Conservation (phyloP, 2,329 filamentous ascomycete genomes). For the Colletotrichum abscissum region DNA sequence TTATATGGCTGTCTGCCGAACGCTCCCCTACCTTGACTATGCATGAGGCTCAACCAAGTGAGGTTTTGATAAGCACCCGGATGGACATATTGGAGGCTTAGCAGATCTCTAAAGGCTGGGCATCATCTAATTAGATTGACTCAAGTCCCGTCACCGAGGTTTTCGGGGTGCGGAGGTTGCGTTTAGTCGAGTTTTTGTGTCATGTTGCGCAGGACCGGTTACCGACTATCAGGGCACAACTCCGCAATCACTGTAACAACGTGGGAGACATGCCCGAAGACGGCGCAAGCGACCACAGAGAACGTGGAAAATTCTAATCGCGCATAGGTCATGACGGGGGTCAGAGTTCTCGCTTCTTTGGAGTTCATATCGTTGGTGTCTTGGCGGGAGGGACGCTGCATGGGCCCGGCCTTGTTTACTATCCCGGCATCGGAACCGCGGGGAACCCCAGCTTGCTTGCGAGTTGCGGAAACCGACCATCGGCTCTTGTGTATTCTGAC, state of each 20-base stretch:
- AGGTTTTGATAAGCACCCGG: constrained; percentile 19
- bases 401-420: neutral
- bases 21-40: neutral
- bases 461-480: neutral
- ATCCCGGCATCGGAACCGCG: constrained; percentile 24
- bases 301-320: constrained; percentile 1
- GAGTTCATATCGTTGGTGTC: constrained; percentile 13
- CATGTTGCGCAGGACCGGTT: constrained; percentile 1
- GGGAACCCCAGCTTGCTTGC: neutral
- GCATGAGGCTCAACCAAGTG: constrained; percentile 14
- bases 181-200: constrained; percentile 10
- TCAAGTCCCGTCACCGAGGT: neutral
- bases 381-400: constrained; percentile 19
- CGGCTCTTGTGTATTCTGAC: neutral
- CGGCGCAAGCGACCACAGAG: neutral
- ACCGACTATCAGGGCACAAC: constrained; percentile 7
- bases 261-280: neutral
- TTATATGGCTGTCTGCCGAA: neutral
- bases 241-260: constrained; percentile 18
- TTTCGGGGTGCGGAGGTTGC: neutral
- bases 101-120: neutral
- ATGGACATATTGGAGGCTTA: constrained; percentile 15
- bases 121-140: constrained; percentile 17
- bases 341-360: constrained; percentile 1
- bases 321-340: constrained; percentile 5